Percentiles rank a stretch among this genome's conserved stretches.
These are phyloP conservation scores for Sophora flavescens DNA, from an alignment of 306 rosid genomes.

Conservation along the genomic window DNA sequence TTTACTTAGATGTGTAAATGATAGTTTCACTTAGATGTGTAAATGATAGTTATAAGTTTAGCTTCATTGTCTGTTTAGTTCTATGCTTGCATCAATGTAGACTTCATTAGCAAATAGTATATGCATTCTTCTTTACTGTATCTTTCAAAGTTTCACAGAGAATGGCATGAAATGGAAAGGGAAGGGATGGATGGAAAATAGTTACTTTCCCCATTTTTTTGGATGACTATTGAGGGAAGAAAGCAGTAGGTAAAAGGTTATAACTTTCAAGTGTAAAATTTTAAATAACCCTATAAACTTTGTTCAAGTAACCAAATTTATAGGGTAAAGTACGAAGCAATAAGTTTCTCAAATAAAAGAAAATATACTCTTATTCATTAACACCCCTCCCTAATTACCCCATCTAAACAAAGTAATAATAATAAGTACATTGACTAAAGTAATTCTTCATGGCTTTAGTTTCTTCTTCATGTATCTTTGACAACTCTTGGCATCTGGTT, in stretches of 20 bases:
- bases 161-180: conserved; percentile 25
- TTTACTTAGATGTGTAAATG: conserved; percentile 7
- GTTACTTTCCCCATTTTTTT: not conserved
- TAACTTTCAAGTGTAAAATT: not conserved
- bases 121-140: conserved; percentile 7
- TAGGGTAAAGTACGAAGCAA: not conserved
- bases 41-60: conserved; percentile 12
- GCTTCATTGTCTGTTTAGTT: conserved; percentile 21
- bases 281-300: conserved; percentile 6
- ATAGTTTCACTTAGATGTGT: too few relatives aligned
- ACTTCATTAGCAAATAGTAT: conserved; percentile 6
- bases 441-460: conserved; percentile 24
- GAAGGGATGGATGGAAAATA: conserved; percentile 17
- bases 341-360: conserved; percentile 1
- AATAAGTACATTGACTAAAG: not conserved
- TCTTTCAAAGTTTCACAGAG: conserved; percentile 18
- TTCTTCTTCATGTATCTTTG: conserved; percentile 30
- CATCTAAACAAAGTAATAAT: too few relatives aligned
- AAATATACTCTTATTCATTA: not conserved
- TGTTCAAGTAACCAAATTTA: not conserved
- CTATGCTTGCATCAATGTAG: not conserved
- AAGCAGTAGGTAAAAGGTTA: conserved; percentile 6
- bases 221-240: conserved; percentile 30
- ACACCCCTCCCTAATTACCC: not conserved
- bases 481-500: conserved; percentile 18